Conservation (phyloP, 1,284 basidiomycete genomes). For the Farysia itapuensis region DNA sequence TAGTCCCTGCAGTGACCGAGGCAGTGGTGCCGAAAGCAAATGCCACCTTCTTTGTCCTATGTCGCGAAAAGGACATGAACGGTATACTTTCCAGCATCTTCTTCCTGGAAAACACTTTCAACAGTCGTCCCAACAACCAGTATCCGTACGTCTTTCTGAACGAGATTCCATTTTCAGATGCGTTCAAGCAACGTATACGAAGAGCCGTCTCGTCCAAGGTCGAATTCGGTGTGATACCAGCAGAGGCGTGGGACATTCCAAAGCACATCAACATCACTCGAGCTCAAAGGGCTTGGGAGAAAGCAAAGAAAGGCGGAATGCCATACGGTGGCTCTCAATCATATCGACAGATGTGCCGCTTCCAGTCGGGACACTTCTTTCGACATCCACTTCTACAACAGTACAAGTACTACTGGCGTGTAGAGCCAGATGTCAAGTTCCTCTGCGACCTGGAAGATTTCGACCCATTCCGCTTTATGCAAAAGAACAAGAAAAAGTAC, state of each 20-base stretch:
- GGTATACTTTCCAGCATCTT: conserved; percentile 47
- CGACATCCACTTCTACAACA: conserved; percentile 64
- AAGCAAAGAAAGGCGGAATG: conserved; percentile 71
- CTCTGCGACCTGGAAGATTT: conserved; percentile 73
- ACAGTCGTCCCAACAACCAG: conserved; percentile 32
- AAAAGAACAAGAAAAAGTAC: conserved; percentile 71
- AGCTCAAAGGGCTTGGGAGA: conserved; percentile 68
- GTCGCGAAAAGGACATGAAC: conserved; percentile 56
- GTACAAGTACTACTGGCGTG: conserved; percentile 91
- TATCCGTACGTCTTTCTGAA: conserved; percentile 62
- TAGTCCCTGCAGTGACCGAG: neutral
- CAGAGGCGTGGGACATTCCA: conserved; percentile 81
- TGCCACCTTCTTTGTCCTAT: conserved; percentile 58
- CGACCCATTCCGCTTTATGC: conserved; percentile 86
- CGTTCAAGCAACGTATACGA: conserved; percentile 58
- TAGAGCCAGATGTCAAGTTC: conserved; percentile 74
- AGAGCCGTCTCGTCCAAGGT: conserved; percentile 52
- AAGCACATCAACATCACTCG: conserved; percentile 68
- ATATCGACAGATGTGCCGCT: conserved; percentile 73
- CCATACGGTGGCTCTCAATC: conserved; percentile 78
- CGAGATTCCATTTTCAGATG: conserved; percentile 58
- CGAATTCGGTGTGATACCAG: conserved; percentile 76
- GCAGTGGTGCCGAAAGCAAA: conserved; percentile 54
- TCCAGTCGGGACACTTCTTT: conserved; percentile 78
- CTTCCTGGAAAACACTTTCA: conserved; percentile 52